A percentile compares a stretch with the other conserved stretches of the same genome.
Evolutionary conservation across 2,329 filamentous ascomycete genomes (phyloP).

Genomic region (Colletotrichum sansevieriae): DNA sequence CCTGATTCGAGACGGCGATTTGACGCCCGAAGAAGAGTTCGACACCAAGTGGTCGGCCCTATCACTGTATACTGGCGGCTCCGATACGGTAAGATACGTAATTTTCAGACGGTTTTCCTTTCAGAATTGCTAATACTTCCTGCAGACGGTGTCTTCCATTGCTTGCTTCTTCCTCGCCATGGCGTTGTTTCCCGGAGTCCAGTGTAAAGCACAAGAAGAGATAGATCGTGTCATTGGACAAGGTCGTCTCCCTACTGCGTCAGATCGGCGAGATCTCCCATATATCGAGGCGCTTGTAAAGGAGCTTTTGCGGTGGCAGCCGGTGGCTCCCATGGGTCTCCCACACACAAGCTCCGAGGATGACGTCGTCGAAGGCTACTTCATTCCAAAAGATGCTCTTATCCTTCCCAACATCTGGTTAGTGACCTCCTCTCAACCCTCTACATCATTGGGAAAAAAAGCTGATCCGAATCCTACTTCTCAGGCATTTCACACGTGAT

Average conservation of each 20-base stretch:
- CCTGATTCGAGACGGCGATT: conserved; percentile 8
- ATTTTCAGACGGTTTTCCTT: too few species aligned
- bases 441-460: too few species aligned
- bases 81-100: conserved; percentile 43
- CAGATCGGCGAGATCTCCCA: conserved; percentile 62
- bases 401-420: conserved; percentile 47
- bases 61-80: conserved; percentile 39
- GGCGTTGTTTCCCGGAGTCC: conserved; percentile 59
- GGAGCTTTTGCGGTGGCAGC: conserved; percentile 68
- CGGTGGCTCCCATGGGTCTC: conserved; percentile 61
- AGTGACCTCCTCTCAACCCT: conserved; percentile 47
- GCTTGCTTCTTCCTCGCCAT: conserved; percentile 62
- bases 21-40: conserved; percentile 5
- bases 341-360: conserved; percentile 53
- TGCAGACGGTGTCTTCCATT: conserved; percentile 50
- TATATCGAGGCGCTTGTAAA: conserved; percentile 68
- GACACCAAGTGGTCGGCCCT: conserved; percentile 34
- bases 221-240: conserved; percentile 64
- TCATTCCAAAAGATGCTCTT: conserved; percentile 37
- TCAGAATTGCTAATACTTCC: not conserved
- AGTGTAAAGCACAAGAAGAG: conserved; percentile 62
- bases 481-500: conserved; percentile 63
- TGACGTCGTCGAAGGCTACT: conserved; percentile 34
- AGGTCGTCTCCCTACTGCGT: conserved; percentile 59
- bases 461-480: too few species aligned